A percentile compares a stretch with the other conserved stretches of the same genome.
These are phyloP conservation scores for Chytriomyces sp. DNA, from an alignment of 192 early-diverging fungal species.

Conservation along the genomic window DNA sequence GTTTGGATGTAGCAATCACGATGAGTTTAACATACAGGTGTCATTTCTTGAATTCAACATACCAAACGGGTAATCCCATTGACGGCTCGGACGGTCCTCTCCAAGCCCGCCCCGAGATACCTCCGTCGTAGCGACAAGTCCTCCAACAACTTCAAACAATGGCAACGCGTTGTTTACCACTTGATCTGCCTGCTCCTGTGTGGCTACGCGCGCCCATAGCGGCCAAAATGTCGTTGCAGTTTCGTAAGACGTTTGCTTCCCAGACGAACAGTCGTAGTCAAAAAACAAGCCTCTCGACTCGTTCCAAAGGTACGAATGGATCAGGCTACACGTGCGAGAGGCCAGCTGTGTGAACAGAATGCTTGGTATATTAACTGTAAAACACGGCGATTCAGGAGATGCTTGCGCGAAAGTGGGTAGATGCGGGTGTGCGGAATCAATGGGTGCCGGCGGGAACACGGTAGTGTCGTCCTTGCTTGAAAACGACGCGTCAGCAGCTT, in stretches of 20 bases:
- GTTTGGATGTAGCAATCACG: no score
- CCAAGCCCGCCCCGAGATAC: conserved; percentile 81
- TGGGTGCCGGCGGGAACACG: neutral
- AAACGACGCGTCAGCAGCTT: conserved; percentile 73
- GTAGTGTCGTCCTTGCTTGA: no score
- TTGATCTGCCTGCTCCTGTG: conserved; percentile 72
- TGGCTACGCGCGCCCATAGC: conserved; percentile 88
- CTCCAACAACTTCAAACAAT: conserved; percentile 89
- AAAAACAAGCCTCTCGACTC: conserved; percentile 77
- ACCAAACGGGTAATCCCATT: conserved; percentile 81
- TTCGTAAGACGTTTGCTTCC: conserved; percentile 80
- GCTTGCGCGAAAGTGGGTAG: neutral
- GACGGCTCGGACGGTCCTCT: conserved; percentile 86
- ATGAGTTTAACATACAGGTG: no score
- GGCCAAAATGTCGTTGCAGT: conserved; percentile 90
- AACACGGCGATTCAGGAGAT: conserved; percentile 6
- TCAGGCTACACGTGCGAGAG: conserved; percentile 59
- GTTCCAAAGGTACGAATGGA: conserved; percentile 88
- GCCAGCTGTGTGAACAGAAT: conserved; percentile 61
- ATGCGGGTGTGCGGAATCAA: neutral
- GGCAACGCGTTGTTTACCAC: conserved; percentile 70
- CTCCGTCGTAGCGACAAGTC: conserved; percentile 91
- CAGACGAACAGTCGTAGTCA: conserved; percentile 83
- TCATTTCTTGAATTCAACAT: neutral
- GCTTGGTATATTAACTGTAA: conserved; percentile 49